phyloP scores from a whole-genome alignment of 129 eudicot species.

The Glebionis coronaria region DNA sequence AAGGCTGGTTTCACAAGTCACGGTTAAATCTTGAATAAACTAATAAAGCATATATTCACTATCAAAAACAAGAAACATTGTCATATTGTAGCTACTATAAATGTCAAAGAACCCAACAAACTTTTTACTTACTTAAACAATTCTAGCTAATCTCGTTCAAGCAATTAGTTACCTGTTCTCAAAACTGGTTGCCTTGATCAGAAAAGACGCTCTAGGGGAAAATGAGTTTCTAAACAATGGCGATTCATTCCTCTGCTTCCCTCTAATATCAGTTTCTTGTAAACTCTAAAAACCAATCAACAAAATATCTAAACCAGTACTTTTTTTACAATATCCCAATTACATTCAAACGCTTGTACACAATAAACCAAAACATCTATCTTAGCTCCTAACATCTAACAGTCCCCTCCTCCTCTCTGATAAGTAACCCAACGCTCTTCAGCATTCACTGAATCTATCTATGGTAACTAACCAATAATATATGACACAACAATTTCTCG shows the following conservation, averaged over 20 bases:
- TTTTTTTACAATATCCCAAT: constrained; percentile 27
- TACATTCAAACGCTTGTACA: constrained; percentile 32
- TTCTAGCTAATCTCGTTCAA: neutral
- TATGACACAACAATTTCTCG: constrained; percentile 22
- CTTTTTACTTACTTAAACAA: neutral
- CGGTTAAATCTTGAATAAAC: neutral
- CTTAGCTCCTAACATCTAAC: constrained; percentile 33
- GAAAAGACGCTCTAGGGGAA: neutral
- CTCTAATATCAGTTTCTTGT: neutral
- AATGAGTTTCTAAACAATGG: neutral
- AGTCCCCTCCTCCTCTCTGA: constrained; percentile 14
- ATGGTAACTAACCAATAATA: constrained; percentile 23
- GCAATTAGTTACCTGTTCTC: neutral
- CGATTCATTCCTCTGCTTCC: neutral
- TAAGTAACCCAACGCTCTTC: constrained; percentile 15
- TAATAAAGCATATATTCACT: constrained; percentile 11
- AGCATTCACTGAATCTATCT: constrained; percentile 23
- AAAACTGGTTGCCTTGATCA: neutral
- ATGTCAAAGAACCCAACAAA: constrained; percentile 6
- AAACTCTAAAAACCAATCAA: neutral
- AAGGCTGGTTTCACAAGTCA: neutral
- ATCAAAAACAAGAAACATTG: neutral
- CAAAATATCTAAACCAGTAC: constrained; percentile 21
- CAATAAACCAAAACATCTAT: constrained; percentile 16
- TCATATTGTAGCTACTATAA: neutral